Evolutionary conservation across 1,284 basidiomycete species (phyloP).

Genomic region (Tilletia walkeri): DNA sequence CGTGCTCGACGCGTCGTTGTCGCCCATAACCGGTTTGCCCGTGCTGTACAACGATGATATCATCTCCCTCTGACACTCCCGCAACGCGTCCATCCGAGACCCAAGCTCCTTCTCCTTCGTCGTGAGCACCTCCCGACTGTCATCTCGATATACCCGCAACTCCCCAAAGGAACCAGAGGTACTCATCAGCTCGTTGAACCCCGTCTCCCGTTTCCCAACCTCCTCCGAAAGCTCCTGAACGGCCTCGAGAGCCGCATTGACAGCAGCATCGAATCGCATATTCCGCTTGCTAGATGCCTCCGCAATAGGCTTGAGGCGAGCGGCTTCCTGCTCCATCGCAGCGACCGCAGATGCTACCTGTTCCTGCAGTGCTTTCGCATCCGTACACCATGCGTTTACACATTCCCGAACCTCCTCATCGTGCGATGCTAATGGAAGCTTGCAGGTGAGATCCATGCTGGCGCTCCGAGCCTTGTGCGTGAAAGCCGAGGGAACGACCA

Average conservation of each 20-base stretch:
- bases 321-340: not conserved
- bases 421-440: not conserved
- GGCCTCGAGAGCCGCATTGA: not conserved
- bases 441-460: not conserved
- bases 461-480: not conserved
- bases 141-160: not conserved
- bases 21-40: slow-evolving; percentile 7
- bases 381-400: slow-evolving; percentile 6
- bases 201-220: not conserved
- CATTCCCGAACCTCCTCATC: slow-evolving; percentile 7
- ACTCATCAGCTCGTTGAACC: not conserved
- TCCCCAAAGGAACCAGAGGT: slow-evolving; percentile 9
- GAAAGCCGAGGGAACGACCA: not conserved
- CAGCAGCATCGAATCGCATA: slow-evolving; percentile 1
- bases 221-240: not conserved
- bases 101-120: slow-evolving; percentile 13
- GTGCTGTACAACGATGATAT: slow-evolving; percentile 16
- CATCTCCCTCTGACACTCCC: slow-evolving; percentile 12
- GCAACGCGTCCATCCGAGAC: not conserved
- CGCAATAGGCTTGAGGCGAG: not conserved
- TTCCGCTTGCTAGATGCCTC: not conserved
- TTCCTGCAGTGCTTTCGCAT: slow-evolving; percentile 5
- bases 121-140: not conserved
- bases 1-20: slow-evolving; percentile 13
- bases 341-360: not conserved